A percentile compares a stretch with the other conserved stretches of the same genome.
Evolutionary conservation across 2,329 filamentous ascomycete species (phyloP).

Genomic region (Dothidotthia symphoricarpi): DNA sequence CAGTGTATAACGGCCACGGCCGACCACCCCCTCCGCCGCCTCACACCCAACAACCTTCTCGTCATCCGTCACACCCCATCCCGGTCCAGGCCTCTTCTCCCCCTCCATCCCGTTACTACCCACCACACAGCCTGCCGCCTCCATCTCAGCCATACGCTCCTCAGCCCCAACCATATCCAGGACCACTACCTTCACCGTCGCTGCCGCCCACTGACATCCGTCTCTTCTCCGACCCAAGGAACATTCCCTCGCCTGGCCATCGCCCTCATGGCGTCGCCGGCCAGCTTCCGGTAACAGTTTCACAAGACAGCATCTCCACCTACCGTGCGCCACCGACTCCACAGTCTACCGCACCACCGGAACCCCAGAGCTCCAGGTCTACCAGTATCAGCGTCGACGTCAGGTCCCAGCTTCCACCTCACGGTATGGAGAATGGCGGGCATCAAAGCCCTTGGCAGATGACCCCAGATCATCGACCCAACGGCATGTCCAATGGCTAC

Average conservation of each 20-base stretch:
- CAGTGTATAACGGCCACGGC: slow-evolving; percentile 36
- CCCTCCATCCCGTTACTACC: slow-evolving; percentile 27
- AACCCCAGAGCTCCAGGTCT: slow-evolving; percentile 24
- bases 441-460: slow-evolving; percentile 34
- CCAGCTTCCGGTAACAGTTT: slow-evolving; percentile 31
- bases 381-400: slow-evolving; percentile 28
- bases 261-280: slow-evolving; percentile 38
- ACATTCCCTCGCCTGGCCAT: slow-evolving; percentile 35
- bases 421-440: slow-evolving; percentile 38
- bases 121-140: slow-evolving; percentile 26
- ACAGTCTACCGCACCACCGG: slow-evolving; percentile 24
- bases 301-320: slow-evolving; percentile 35
- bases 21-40: slow-evolving; percentile 35
- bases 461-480: slow-evolving; percentile 36
- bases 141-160: slow-evolving; percentile 23
- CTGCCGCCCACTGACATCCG: slow-evolving; percentile 36
- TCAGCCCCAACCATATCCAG: slow-evolving; percentile 21
- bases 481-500: slow-evolving; percentile 37
- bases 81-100: slow-evolving; percentile 32
- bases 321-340: slow-evolving; percentile 36
- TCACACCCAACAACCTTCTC: slow-evolving; percentile 26
- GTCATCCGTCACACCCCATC: slow-evolving; percentile 33
- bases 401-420: slow-evolving; percentile 28
- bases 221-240: slow-evolving; percentile 34
- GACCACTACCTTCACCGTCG: slow-evolving; percentile 32